Evolutionary conservation across 306 rosid genomes (phyloP).

Genomic region (Arachis stenosperma): DNA sequence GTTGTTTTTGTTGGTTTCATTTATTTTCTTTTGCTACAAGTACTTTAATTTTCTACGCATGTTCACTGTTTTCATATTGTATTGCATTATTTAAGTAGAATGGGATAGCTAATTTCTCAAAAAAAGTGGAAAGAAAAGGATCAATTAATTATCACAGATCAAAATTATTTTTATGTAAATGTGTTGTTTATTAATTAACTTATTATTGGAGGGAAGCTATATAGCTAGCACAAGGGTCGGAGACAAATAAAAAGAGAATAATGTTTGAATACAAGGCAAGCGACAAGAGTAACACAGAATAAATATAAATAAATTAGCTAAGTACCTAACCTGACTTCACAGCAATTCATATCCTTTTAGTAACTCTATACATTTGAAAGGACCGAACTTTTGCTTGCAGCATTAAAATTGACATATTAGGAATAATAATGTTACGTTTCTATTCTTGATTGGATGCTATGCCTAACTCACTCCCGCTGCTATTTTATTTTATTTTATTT

Average conservation of each 20-base stretch:
- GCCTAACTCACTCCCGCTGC: not conserved
- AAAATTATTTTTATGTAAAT: not conserved
- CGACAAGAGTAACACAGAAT: not conserved
- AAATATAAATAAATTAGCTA: no score
- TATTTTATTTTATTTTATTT: not conserved
- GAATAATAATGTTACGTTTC: not conserved
- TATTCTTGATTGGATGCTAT: slow-evolving; percentile 8
- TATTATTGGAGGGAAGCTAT: not conserved
- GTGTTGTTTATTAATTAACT: not conserved
- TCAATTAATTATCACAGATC: not conserved
- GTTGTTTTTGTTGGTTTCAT: slow-evolving; percentile 1
- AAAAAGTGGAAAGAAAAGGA: not conserved
- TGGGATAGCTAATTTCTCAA: not conserved
- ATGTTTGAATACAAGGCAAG: slow-evolving; percentile 42
- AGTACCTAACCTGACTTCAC: slow-evolving; percentile 24
- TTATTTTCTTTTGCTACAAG: not conserved
- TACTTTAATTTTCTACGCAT: not conserved
- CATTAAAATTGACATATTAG: not conserved
- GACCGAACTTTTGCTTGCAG: slow-evolving; percentile 26
- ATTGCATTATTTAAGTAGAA: not conserved
- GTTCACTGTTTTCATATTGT: not conserved
- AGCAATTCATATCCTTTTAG: slow-evolving; percentile 3
- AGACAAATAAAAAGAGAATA: not conserved
- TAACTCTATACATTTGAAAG: not conserved
- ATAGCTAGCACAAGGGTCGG: not conserved